A percentile compares a stretch with the other conserved stretches of the same genome.
Conservation (phyloP, 2,329 filamentous ascomycete genomes). For the Bertia moriformis region DNA sequence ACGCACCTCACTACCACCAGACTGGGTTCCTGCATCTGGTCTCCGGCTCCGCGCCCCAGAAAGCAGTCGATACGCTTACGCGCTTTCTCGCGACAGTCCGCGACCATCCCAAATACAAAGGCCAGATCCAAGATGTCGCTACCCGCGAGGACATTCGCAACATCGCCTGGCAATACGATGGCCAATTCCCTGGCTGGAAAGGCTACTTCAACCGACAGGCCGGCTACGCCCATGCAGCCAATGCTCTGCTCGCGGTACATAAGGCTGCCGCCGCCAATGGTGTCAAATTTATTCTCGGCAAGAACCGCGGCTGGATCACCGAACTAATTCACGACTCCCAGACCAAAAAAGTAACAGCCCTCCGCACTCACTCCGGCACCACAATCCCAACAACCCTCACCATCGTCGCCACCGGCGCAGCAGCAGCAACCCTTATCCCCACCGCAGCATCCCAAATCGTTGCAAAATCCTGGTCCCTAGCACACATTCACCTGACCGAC, state of each 20-base stretch:
- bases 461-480: slow-evolving; percentile 43
- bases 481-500: slow-evolving; percentile 39
- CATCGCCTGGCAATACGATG: slow-evolving; percentile 30
- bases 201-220: slow-evolving; percentile 43
- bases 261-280: slow-evolving; percentile 17
- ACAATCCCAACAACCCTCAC: slow-evolving; percentile 18
- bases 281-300: slow-evolving; percentile 21
- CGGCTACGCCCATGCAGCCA: slow-evolving; percentile 39
- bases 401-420: slow-evolving; percentile 36
- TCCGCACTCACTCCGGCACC: slow-evolving; percentile 9
- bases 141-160: slow-evolving; percentile 22
- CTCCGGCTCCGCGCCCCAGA: slow-evolving; percentile 27
- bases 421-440: slow-evolving; percentile 28
- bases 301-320: slow-evolving; percentile 17
- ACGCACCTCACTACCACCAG: slow-evolving; percentile 27
- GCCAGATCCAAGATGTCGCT: slow-evolving; percentile 21
- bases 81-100: slow-evolving; percentile 23
- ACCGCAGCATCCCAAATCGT: slow-evolving; percentile 30
- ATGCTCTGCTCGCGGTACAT: slow-evolving; percentile 32
- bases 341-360: not conserved
- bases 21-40: slow-evolving; percentile 34
- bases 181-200: slow-evolving; percentile 32
- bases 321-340: slow-evolving; percentile 22
- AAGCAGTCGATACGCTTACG: slow-evolving; percentile 28
- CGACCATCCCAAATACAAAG: slow-evolving; percentile 20